Evolutionary conservation across 208 protist genomes (phyloP), one percentile per base, ranked within the genome.

Genomic region (Acanthamoeba lenticulata): DNA sequence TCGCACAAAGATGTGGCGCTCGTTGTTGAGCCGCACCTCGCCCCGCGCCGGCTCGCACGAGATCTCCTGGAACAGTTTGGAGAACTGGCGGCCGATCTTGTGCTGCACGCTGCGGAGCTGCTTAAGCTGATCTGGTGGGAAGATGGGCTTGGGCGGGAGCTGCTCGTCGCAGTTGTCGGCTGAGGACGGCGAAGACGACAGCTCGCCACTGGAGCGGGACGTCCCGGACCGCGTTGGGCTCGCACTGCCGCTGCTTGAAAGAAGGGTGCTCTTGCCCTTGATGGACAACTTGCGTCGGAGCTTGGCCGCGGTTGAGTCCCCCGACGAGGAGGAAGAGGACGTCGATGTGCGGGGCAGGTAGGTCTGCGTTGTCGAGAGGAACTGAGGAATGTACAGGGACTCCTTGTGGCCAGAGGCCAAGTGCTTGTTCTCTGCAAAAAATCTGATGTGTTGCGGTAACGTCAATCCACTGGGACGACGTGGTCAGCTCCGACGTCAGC

Each of bases 1-100:
- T 6, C 77, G 38, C 29, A 86, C 44, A 21, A 86, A 86, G 36
- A 86, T 38, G 21, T 86, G 45, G 27, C 77, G 21, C 40, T 86
- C 77, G 77, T 57, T 47, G n/a, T 57, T 86, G 44, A 86, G 44
- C 27, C 77, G 77, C 44, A 86, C 77, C 44, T 86, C 38, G 77
- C 77, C 77, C 52, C 34, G 4, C 24, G 77, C 52, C 29, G 77
- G 77, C 2, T 86, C 45, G 44, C 77, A 86, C 3, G 65, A 34
- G 2, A 74, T 74, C 65, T 74, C 65, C 65, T 74, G 65, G 65
- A 44, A 74, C 34, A 74, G 65, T 32, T 74, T 74, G 65, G 65
- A 34, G 36, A 74, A 74, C 19, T 74, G 29, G 5, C 65, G 65
- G 15, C 36, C 36, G 29, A 74, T 32, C 32, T 74, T 74, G 65